Evolutionary conservation across 163 green algal species (phyloP).

Genomic region (Volvox carteri): DNA sequence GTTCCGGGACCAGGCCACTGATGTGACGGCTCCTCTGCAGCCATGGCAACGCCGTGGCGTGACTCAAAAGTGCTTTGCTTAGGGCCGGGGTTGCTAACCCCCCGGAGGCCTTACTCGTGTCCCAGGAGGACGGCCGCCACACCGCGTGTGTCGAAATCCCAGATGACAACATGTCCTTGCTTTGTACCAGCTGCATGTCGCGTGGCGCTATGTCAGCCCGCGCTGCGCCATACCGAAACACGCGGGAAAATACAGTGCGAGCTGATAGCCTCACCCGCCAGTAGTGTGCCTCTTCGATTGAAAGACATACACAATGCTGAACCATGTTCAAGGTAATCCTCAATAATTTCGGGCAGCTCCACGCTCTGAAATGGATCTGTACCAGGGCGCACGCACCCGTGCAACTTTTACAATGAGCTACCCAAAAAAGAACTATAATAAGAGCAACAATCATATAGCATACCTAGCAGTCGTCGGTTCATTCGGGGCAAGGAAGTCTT

Average conservation of each 20-base stretch:
- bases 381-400: not conserved
- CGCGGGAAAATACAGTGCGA: not conserved
- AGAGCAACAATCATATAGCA: not conserved
- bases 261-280: slow-evolving; percentile 71
- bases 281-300: slow-evolving; percentile 82
- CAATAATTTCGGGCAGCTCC: slow-evolving; percentile 84
- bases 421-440: not conserved
- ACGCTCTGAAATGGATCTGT: slow-evolving; percentile 76
- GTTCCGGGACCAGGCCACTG: slow-evolving; percentile 78
- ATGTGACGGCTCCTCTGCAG: slow-evolving; percentile 65
- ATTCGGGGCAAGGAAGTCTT: slow-evolving; percentile 17
- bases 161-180: slow-evolving; percentile 86
- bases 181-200: slow-evolving; percentile 76
- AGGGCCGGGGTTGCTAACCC: not conserved
- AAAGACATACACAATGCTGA: slow-evolving; percentile 74
- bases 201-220: too few relatives aligned
- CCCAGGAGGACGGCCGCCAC: slow-evolving; percentile 66
- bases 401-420: too few relatives aligned
- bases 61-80: not conserved
- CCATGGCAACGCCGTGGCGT: not conserved
- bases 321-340: slow-evolving; percentile 82
- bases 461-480: slow-evolving; percentile 54
- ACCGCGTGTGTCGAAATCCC: slow-evolving; percentile 89
- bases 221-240: too few relatives aligned
- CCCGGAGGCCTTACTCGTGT: slow-evolving; percentile 64